Conservation (phyloP, 2,329 filamentous ascomycete species). For the Hypoxylon rubiginosum region DNA sequence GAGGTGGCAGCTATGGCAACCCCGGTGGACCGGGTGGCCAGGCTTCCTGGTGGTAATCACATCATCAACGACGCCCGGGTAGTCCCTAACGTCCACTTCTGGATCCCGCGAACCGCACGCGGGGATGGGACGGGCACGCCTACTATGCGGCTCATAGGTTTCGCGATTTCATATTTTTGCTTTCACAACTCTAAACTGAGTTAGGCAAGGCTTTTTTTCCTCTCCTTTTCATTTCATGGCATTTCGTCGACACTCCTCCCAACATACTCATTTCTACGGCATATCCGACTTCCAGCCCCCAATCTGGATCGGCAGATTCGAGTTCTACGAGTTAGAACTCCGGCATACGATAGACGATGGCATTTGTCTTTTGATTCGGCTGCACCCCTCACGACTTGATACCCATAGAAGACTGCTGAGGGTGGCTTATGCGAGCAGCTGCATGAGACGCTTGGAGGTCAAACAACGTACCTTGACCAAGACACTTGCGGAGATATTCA, state of each 20-base stretch:
- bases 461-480: slow-evolving; percentile 48
- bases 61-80: slow-evolving; percentile 35
- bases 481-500: slow-evolving; percentile 49
- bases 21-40: slow-evolving; percentile 73
- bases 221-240: slow-evolving; percentile 45
- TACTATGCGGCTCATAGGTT: slow-evolving; percentile 46
- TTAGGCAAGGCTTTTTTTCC: slow-evolving; percentile 36
- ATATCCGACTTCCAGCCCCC: slow-evolving; percentile 51
- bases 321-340: slow-evolving; percentile 52
- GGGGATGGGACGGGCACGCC: slow-evolving; percentile 38
- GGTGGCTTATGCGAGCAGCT: slow-evolving; percentile 51
- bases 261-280: slow-evolving; percentile 52
- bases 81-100: slow-evolving; percentile 33
- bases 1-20: slow-evolving; percentile 76
- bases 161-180: slow-evolving; percentile 39
- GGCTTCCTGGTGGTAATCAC: slow-evolving; percentile 76
- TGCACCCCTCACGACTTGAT: slow-evolving; percentile 53
- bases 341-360: slow-evolving; percentile 56
- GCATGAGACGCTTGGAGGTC: slow-evolving; percentile 53
- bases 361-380: slow-evolving; percentile 55
- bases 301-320: slow-evolving; percentile 53
- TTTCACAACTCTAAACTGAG: slow-evolving; percentile 37
- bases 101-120: slow-evolving; percentile 28
- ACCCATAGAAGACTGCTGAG: slow-evolving; percentile 54
- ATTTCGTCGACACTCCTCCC: slow-evolving; percentile 44